Percentiles rank a stretch among this genome's conserved stretches.
Evolutionary conservation across 805 yeast species (phyloP).

Genomic region (Teunomyces gatunensis): DNA sequence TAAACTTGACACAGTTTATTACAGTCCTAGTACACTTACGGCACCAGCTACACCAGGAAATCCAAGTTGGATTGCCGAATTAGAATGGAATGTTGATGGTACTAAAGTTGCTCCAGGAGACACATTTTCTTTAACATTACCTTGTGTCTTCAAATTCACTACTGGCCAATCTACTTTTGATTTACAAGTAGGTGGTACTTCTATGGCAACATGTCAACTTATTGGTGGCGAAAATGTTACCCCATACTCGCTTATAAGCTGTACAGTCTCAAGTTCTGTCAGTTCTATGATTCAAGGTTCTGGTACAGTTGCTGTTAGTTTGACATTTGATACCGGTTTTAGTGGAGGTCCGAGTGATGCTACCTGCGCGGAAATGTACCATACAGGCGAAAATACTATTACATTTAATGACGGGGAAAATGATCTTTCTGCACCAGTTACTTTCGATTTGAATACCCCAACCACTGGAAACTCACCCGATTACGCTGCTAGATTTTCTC

Average conservation of each 20-base stretch:
- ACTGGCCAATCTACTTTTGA: constrained; percentile 1
- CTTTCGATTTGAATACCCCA: no score
- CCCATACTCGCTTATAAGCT: constrained; percentile 6
- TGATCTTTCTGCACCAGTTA: neutral
- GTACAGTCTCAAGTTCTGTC: constrained; percentile 7
- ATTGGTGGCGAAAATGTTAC: constrained; percentile 7
- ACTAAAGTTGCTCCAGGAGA: constrained; percentile 12
- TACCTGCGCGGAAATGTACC: constrained; percentile 14
- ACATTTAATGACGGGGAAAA: constrained; percentile 13
- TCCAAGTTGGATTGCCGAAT: neutral
- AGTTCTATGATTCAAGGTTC: neutral
- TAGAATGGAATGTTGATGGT: constrained; percentile 9
- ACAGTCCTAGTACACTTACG: neutral
- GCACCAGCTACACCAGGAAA: neutral
- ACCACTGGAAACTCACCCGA: no score
- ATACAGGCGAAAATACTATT: constrained; percentile 18
- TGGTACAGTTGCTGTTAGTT: constrained; percentile 16
- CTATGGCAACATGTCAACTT: constrained; percentile 21
- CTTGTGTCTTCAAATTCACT: constrained; percentile 15
- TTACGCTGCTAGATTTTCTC: no score
- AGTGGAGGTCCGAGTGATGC: constrained; percentile 11
- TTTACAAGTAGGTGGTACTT: constrained; percentile 6
- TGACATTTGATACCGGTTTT: constrained; percentile 17
- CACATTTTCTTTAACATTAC: constrained; percentile 14
- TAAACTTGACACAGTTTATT: constrained; percentile 7